Evolutionary conservation across 169 alveolate genomes (phyloP).

Genomic region (Cryptosporidium parvum): DNA sequence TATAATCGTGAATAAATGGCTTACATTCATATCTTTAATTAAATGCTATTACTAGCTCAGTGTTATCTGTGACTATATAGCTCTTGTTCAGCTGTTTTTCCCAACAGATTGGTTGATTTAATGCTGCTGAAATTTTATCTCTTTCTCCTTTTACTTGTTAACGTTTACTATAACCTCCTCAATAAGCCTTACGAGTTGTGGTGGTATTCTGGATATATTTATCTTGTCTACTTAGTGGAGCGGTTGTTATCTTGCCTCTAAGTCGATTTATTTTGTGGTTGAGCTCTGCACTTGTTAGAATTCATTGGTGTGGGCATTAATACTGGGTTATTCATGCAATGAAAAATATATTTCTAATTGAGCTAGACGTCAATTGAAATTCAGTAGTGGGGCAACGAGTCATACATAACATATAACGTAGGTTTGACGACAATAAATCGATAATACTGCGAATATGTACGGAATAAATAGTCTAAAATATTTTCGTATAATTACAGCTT

Average conservation of each 20-base stretch:
- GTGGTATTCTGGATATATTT: slow-evolving; percentile 21
- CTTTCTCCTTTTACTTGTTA: slow-evolving; percentile 2
- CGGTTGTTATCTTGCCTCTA: background rate
- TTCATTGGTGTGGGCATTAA: background rate
- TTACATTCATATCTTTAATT: slow-evolving; percentile 11
- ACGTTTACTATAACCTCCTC: background rate
- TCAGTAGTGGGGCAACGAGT: background rate
- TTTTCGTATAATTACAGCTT: background rate
- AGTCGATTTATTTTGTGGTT: background rate
- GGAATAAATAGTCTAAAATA: background rate
- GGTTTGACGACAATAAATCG: background rate
- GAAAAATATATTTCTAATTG: background rate
- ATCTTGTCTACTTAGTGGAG: background rate
- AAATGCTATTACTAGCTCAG: slow-evolving; percentile 14
- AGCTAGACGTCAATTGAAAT: background rate
- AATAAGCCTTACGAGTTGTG: slow-evolving; percentile 22
- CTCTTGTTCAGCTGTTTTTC: slow-evolving; percentile 14
- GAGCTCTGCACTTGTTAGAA: background rate
- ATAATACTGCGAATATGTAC: background rate
- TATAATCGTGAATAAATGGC: slow-evolving; percentile 26
- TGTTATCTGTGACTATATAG: slow-evolving; percentile 21
- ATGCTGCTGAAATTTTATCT: slow-evolving; percentile 25
- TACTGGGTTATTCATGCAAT: background rate
- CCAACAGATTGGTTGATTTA: slow-evolving; percentile 28
- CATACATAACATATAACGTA: background rate